Evolutionary conservation across 177 flowering plant genomes (phyloP), one percentile per base, ranked within the genome.

Genomic region (Vitis hybrid): DNA sequence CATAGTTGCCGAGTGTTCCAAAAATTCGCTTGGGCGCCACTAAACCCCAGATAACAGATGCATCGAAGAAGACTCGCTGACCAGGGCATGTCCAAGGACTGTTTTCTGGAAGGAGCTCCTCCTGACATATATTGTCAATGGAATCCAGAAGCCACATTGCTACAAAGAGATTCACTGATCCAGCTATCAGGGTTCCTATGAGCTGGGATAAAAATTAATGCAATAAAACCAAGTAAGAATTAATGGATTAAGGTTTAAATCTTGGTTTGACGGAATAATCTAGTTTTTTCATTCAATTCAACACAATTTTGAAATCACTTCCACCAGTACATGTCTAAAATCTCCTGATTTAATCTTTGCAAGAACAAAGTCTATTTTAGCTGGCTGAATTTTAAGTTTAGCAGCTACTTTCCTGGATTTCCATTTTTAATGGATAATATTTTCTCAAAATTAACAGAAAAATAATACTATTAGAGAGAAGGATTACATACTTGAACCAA

Each of bases 41-140:
- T 2, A 86, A 34, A 13, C 87, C 89, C 89, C 89, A 86, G 12
- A 85, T 83, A n/a, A 83, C 82, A 5, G 82, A 80, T 50, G 87
- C 87, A 63, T 82, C 80, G 48, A 74, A 84, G 70, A 81, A 81
- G 52, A 82, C 82, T 1, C 68, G 69, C 52, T 84, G 83, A 3
- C 62, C 21, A 2, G 82, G 80, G 68, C 87, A 79, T 17, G 84
- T 84, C 87, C 87, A 84, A 1, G 83, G 82, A 34, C 83, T 84
- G 58, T 76, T 66, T 45, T 74, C 32, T 5, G 80, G 78, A 10
- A 74, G 77, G 9, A 70, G 69, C 3, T 66, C 50, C 10, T 61
- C 60, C 0, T 84, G 74, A 70, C 87, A 84, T 19, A 84, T 84
- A 74, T 76, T 12, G 2, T 68, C 67, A 3, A 79, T 60, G 10